Conservation (phyloP, 495 filamentous ascomycete genomes). For the Penicillium malachiteum region DNA sequence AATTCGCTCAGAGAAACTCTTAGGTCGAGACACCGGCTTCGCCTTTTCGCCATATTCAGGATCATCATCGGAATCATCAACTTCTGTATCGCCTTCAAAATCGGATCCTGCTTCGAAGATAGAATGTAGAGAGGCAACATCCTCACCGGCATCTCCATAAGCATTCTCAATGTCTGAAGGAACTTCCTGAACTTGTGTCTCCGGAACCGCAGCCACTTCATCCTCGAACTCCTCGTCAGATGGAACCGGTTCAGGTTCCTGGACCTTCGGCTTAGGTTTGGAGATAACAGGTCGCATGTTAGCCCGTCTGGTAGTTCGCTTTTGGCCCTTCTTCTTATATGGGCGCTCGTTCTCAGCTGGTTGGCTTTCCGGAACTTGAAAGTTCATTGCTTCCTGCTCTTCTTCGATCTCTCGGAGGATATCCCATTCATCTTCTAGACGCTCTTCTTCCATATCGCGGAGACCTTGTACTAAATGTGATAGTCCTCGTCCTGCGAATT, state of each 20-base stretch:
- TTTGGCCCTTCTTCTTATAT: slow-evolving; percentile 93
- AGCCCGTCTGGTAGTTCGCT: slow-evolving; percentile 77
- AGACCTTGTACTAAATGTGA: slow-evolving; percentile 77
- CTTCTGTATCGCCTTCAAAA: slow-evolving; percentile 24
- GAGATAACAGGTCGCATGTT: slow-evolving; percentile 62
- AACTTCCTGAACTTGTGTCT: slow-evolving; percentile 30
- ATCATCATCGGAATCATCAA: slow-evolving; percentile 26
- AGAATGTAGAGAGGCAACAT: slow-evolving; percentile 30
- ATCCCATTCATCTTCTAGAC: slow-evolving; percentile 75
- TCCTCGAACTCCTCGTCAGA: slow-evolving; percentile 32
- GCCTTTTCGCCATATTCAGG: slow-evolving; percentile 32
- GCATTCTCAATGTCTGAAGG: slow-evolving; percentile 19
- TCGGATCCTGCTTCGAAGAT: slow-evolving; percentile 35
- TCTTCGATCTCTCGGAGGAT: slow-evolving; percentile 77
- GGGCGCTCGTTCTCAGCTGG: slow-evolving; percentile 48
- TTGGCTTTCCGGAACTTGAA: slow-evolving; percentile 66
- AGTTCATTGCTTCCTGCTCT: slow-evolving; percentile 39
- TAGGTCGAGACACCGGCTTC: slow-evolving; percentile 23
- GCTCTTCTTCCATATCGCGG: slow-evolving; percentile 76
- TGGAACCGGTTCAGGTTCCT: slow-evolving; percentile 21
- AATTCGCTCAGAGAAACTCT: slow-evolving; percentile 47
- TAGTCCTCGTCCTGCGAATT: slow-evolving; percentile 68
- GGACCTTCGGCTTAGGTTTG: slow-evolving; percentile 27
- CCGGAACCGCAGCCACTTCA: slow-evolving; percentile 31
- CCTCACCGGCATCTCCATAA: slow-evolving; percentile 25